A percentile compares a stretch with the other conserved stretches of the same genome.
Conservation (phyloP, 2,329 filamentous ascomycete species). For the Aspergillus melleus region DNA sequence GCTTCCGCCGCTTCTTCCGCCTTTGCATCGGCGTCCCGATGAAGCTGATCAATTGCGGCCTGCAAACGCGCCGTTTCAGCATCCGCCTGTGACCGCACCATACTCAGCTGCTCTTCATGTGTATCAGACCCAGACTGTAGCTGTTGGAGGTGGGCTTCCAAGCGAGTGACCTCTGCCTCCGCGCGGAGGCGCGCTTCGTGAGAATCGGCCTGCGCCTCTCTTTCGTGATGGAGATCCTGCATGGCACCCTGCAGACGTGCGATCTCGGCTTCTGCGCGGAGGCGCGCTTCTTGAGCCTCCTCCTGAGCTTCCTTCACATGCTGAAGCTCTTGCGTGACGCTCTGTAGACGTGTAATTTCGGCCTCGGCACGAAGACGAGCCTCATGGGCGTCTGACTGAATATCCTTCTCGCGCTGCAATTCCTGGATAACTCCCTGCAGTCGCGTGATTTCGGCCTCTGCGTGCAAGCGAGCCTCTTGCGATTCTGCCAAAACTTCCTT, state of each 20-base stretch:
- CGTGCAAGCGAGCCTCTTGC: slow-evolving; percentile 15
- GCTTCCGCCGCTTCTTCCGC: slow-evolving; percentile 24
- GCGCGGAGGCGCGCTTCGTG: slow-evolving; percentile 18
- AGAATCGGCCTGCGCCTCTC: slow-evolving; percentile 20
- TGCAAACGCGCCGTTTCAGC: slow-evolving; percentile 29
- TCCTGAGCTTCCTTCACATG: slow-evolving; percentile 2
- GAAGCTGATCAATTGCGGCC: slow-evolving; percentile 32
- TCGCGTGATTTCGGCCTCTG: slow-evolving; percentile 16
- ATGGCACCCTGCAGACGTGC: slow-evolving; percentile 49
- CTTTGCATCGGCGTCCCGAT: slow-evolving; percentile 23
- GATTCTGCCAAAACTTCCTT: slow-evolving; percentile 21
- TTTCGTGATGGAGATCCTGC: slow-evolving; percentile 38
- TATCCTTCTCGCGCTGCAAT: slow-evolving; percentile 13
- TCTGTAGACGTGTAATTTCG: slow-evolving; percentile 20
- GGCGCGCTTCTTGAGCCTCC: slow-evolving; percentile 20
- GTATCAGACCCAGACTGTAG: slow-evolving; percentile 15
- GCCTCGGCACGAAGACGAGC: slow-evolving; percentile 19
- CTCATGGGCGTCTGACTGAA: slow-evolving; percentile 12
- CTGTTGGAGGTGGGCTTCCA: slow-evolving; percentile 16
- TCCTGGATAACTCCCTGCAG: slow-evolving; percentile 15
- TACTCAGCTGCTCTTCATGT: slow-evolving; percentile 19
- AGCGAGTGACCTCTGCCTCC: slow-evolving; percentile 15
- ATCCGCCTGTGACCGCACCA: slow-evolving; percentile 23
- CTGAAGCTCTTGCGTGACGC: slow-evolving; percentile 6
- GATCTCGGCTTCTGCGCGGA: slow-evolving; percentile 26